Percentiles rank a stretch among this genome's conserved stretches.
phyloP scores from a whole-genome alignment of 2,329 filamentous ascomycete genomes.

The Scedosporium aurantiacum region DNA sequence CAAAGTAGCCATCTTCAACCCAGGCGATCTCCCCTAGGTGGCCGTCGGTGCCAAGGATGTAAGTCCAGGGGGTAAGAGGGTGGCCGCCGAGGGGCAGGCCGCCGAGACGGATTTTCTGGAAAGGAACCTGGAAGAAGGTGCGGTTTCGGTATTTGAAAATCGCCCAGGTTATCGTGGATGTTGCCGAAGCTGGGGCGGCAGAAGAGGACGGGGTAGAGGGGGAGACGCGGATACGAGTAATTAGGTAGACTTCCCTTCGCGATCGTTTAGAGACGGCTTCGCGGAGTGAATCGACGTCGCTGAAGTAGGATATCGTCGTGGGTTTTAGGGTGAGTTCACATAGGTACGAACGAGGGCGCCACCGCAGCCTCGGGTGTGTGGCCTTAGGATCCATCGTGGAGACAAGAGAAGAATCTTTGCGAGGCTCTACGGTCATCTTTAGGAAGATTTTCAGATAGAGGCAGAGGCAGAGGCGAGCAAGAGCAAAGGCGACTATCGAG shows the following conservation, averaged over 20 bases:
- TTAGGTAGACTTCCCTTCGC: conserved; percentile 1
- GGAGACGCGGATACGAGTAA: conserved; percentile 1
- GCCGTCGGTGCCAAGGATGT: conserved; percentile 5
- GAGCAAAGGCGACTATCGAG: neutral
- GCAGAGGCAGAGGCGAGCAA: neutral
- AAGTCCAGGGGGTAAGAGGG: conserved; percentile 4
- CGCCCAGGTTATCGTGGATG: neutral
- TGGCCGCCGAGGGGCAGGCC: conserved; percentile 3
- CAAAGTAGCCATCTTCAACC: conserved; percentile 5
- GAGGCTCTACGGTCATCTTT: neutral
- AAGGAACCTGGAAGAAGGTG: conserved; percentile 1
- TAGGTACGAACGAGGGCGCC: conserved; percentile 4
- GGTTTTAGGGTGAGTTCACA: neutral
- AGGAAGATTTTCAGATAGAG: neutral
- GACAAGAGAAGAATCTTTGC: neutral
- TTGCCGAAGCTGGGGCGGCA: neutral
- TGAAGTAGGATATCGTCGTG: conserved; percentile 1
- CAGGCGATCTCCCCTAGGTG: conserved; percentile 5
- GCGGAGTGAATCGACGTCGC: conserved; percentile 2
- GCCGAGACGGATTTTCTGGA: conserved; percentile 1
- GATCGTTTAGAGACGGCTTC: conserved; percentile 1
- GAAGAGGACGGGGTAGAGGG: neutral
- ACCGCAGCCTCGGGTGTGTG: conserved; percentile 1
- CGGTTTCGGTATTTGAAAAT: conserved; percentile 2
- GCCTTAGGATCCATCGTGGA: neutral